phyloP scores from a whole-genome alignment of 345 rosid genomes.

The Diplotaxis tenuifolia region DNA sequence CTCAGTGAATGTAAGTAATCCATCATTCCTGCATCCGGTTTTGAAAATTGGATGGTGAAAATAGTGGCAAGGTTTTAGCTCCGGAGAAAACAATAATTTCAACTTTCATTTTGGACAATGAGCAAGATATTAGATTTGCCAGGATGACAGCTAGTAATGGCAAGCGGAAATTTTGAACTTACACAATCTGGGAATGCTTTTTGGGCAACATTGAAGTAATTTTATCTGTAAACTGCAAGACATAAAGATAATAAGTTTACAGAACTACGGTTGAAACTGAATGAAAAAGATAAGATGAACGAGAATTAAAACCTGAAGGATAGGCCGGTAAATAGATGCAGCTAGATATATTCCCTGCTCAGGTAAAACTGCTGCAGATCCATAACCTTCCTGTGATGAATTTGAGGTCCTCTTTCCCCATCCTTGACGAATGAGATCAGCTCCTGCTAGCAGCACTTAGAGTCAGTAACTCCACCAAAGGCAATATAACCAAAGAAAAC shows the following conservation, averaged over 20 bases:
- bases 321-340: constrained; percentile 92
- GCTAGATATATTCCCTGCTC: constrained; percentile 98
- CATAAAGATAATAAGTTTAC: constrained; percentile 35
- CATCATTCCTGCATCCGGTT: constrained; percentile 74
- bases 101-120: constrained; percentile 17
- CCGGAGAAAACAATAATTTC: constrained; percentile 2
- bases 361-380: constrained; percentile 93
- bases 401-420: constrained; percentile 85
- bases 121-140: constrained; percentile 6
- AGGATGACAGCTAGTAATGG: constrained; percentile 15
- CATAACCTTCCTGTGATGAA: constrained; percentile 91
- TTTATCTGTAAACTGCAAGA: constrained; percentile 89
- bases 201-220: constrained; percentile 78
- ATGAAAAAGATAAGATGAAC: constrained; percentile 23
- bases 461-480: constrained; percentile 17
- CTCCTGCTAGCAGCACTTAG: constrained; percentile 44
- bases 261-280: constrained; percentile 15
- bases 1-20: constrained; percentile 89
- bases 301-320: constrained; percentile 70
- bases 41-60: neutral
- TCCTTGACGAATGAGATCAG: constrained; percentile 79
- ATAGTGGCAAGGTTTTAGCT: constrained; percentile 3
- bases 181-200: constrained; percentile 90
- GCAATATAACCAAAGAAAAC: constrained; percentile 14
- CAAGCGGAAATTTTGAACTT: constrained; percentile 36